Evolutionary conservation across 805 yeast species (phyloP), one percentile per base, ranked within the genome.

Genomic region (Hanseniaspora pseudoguilliermondii): DNA sequence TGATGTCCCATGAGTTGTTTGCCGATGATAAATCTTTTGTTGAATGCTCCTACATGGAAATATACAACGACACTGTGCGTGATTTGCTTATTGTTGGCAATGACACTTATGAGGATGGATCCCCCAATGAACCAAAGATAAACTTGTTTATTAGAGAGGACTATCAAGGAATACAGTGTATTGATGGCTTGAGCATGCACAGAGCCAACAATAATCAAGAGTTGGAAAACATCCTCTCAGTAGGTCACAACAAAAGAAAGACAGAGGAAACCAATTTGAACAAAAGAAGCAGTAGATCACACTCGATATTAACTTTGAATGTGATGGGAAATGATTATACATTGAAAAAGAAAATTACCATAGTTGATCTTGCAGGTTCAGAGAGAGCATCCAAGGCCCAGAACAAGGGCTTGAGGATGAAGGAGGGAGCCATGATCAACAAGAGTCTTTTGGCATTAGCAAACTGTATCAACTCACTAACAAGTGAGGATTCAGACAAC

Each of bases 361-460:
- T 91, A 29, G 90, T 91, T 49, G 97, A 91, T 67, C 70, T 91
- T 47, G 97, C 97, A 0, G 97, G 97, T 5, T 85, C 95, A 68
- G 97, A 91, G 70, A 73, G 97, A 43, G 97, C 97, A 0, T 82
- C 93, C 0, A 84, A 93, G 0, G 89, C 97, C 0, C 80, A 79
- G 60, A 91, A 91, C 66, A 69, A 88, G 47, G 97, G 97, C 0
- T 78, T 75, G 34, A 71, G 96, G 49, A 73, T 91, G 15, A 78
- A 80, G 56, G 97, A 91, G 67, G 97, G 97, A 29, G 97, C 97
- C 15, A 87, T 87, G 66, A 91, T 91, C 65, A 91, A 91, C 71
- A 80, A 82, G 65, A 88, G 96, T 0, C 72, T 91, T 47, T 69
- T 91, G 49, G 96, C 97, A 0, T 73, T 91, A 47, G 97, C 97